phyloP scores from a whole-genome alignment of 768 basidiomycete species.

The Glaciozyma antarctica region DNA sequence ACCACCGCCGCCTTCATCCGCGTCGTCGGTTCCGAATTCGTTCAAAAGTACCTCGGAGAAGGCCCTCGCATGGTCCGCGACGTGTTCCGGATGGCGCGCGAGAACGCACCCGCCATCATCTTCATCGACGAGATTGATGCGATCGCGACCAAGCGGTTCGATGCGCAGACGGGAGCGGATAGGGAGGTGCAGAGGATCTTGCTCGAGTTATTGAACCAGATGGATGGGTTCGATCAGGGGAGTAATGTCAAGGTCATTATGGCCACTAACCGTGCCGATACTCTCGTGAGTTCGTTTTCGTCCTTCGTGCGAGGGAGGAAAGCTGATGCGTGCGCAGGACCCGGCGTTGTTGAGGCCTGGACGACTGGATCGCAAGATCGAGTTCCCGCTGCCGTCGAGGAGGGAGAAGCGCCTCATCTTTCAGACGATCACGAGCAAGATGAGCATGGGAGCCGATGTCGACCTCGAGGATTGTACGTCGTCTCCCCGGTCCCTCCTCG shows the following conservation, averaged over 20 bases:
- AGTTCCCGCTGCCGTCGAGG: constrained; percentile 88
- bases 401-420: constrained; percentile 94
- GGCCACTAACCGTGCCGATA: constrained; percentile 98
- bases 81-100: constrained; percentile 92
- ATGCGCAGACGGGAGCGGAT: constrained; percentile 97
- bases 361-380: constrained; percentile 95
- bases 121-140: constrained; percentile 88
- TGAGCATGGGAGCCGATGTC: constrained; percentile 96
- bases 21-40: constrained; percentile 95
- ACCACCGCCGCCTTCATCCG: constrained; percentile 97
- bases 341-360: constrained; percentile 95
- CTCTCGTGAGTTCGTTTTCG: constrained; percentile 44
- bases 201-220: constrained; percentile 92
- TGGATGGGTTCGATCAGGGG: constrained; percentile 99
- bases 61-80: constrained; percentile 99
- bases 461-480: constrained; percentile 92
- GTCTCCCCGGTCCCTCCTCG: background rate
- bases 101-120: constrained; percentile 95
- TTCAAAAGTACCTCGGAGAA: constrained; percentile 98
- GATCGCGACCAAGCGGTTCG: constrained; percentile 98
- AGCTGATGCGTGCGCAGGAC: constrained; percentile 43
- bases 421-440: constrained; percentile 93
- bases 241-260: constrained; percentile 99
- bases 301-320: background rate
- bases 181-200: constrained; percentile 97